phyloP scores from a whole-genome alignment of 2,329 filamentous ascomycete genomes.

The Cladosporium sp. region DNA sequence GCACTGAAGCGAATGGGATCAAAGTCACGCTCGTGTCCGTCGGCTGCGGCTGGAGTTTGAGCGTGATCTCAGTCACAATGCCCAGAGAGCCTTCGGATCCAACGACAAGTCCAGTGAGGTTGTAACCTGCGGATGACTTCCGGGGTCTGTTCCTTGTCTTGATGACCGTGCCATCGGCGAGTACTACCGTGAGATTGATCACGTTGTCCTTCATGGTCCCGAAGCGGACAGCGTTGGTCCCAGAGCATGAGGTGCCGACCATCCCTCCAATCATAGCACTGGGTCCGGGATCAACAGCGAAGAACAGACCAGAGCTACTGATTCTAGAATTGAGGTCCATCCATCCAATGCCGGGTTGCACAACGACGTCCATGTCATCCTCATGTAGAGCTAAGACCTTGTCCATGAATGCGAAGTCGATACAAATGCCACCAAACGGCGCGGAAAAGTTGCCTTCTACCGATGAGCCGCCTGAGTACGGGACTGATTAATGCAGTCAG shows the following conservation, averaged over 20 bases:
- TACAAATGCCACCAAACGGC: slow-evolving; percentile 78
- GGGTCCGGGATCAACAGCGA: slow-evolving; percentile 82
- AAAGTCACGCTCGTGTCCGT: slow-evolving; percentile 74
- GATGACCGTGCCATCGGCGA: slow-evolving; percentile 70
- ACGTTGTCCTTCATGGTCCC: slow-evolving; percentile 84
- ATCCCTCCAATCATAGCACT: slow-evolving; percentile 74
- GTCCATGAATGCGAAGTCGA: slow-evolving; percentile 88
- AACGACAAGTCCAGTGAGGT: slow-evolving; percentile 71
- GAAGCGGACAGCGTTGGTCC: slow-evolving; percentile 62
- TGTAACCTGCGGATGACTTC: slow-evolving; percentile 76
- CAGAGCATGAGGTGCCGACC: slow-evolving; percentile 70
- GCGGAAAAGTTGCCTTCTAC: slow-evolving; percentile 91
- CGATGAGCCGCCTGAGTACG: slow-evolving; percentile 80
- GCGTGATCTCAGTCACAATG: slow-evolving; percentile 71
- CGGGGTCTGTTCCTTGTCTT: slow-evolving; percentile 68
- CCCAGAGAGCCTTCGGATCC: slow-evolving; percentile 75
- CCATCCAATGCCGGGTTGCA: slow-evolving; percentile 87
- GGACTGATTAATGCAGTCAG: slow-evolving; percentile 52
- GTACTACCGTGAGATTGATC: slow-evolving; percentile 71
- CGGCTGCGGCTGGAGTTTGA: slow-evolving; percentile 67
- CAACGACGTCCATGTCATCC: slow-evolving; percentile 87
- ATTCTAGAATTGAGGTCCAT: slow-evolving; percentile 78
- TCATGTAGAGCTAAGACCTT: slow-evolving; percentile 73
- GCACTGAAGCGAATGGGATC: slow-evolving; percentile 72
- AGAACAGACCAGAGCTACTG: slow-evolving; percentile 74